Percentiles rank a stretch among this genome's conserved stretches.
These are phyloP conservation scores for Tripterygium wilfordii DNA, from an alignment of 177 flowering plant species.

Conservation along the genomic window DNA sequence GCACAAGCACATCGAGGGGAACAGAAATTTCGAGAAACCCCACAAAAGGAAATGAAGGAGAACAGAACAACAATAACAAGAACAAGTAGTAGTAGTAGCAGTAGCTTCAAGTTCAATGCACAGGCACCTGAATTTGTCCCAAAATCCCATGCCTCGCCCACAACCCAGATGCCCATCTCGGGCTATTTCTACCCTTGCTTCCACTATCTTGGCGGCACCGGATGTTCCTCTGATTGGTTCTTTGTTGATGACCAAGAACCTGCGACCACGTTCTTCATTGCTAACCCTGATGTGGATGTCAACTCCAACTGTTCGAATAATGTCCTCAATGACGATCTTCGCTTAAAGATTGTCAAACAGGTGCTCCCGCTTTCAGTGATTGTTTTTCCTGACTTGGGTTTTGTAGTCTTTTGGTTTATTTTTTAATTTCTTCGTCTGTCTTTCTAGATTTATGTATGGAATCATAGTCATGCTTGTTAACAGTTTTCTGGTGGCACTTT, in stretches of 20 bases:
- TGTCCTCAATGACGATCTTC: constrained; percentile 55
- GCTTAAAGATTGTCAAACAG: constrained; percentile 74
- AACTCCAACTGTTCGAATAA: constrained; percentile 35
- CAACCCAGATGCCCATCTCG: constrained; percentile 42
- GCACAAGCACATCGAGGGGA: constrained; percentile 35
- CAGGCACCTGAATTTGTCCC: constrained; percentile 94
- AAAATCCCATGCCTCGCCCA: constrained; percentile 34
- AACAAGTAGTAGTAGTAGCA: background rate
- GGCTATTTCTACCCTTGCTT: constrained; percentile 65
- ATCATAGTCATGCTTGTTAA: no score
- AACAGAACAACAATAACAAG: background rate
- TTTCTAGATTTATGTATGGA: no score
- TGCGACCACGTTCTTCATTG: constrained; percentile 23
- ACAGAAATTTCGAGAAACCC: constrained; percentile 18
- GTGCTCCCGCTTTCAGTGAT: constrained; percentile 11
- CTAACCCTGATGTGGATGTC: constrained; percentile 18
- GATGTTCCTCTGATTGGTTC: constrained; percentile 48
- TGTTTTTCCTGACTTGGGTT: background rate
- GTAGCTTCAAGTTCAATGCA: constrained; percentile 71
- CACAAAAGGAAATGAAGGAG: constrained; percentile 15
- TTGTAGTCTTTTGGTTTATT: background rate
- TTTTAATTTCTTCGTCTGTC: background rate
- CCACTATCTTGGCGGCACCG: constrained; percentile 43
- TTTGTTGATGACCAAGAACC: constrained; percentile 57
- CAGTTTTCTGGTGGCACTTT: no score